Percentiles rank a stretch among this genome's conserved stretches.
Conservation (phyloP, 371 early-diverging fungal genomes). For the Coemansia sp. region DNA sequence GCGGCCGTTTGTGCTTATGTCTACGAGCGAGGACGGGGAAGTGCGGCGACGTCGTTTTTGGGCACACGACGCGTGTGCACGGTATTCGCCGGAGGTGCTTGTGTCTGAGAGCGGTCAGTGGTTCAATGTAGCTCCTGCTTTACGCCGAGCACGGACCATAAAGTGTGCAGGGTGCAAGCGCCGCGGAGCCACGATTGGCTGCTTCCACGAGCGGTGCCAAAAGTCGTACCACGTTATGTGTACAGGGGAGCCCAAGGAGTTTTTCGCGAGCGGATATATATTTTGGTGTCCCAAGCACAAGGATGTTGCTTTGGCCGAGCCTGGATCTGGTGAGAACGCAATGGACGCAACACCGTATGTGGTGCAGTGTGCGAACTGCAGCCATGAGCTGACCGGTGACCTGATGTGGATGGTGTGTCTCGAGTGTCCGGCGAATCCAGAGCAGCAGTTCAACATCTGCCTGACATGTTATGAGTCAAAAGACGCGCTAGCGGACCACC, state of each 20-base stretch:
- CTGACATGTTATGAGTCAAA: slow-evolving; percentile 45
- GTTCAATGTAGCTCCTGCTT: slow-evolving; percentile 82
- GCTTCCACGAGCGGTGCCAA: slow-evolving; percentile 81
- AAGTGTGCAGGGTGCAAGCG: slow-evolving; percentile 74
- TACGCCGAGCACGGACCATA: slow-evolving; percentile 73
- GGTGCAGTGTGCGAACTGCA: slow-evolving; percentile 53
- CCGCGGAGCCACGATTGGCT: slow-evolving; percentile 87
- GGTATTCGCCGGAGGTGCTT: slow-evolving; percentile 82
- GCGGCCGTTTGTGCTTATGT: slow-evolving; percentile 37
- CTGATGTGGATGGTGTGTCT: slow-evolving; percentile 50
- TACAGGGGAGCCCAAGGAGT: slow-evolving; percentile 66
- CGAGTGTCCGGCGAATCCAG: slow-evolving; percentile 36
- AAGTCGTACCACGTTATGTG: slow-evolving; percentile 82
- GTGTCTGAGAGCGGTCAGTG: slow-evolving; percentile 67
- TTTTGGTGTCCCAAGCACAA: slow-evolving; percentile 87
- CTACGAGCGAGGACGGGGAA: slow-evolving; percentile 5
- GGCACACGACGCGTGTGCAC: slow-evolving; percentile 84
- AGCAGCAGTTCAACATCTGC: slow-evolving; percentile 38
- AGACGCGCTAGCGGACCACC: slow-evolving; percentile 39
- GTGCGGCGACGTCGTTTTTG: slow-evolving; percentile 59
- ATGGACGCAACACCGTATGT: neutral
- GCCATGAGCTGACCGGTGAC: slow-evolving; percentile 42
- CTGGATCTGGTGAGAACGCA: neutral
- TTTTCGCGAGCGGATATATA: slow-evolving; percentile 75
- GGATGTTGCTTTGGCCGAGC: slow-evolving; percentile 52